phyloP scores from a whole-genome alignment of 352 stramenopile genomes.

The Globisporangium yorkense region DNA sequence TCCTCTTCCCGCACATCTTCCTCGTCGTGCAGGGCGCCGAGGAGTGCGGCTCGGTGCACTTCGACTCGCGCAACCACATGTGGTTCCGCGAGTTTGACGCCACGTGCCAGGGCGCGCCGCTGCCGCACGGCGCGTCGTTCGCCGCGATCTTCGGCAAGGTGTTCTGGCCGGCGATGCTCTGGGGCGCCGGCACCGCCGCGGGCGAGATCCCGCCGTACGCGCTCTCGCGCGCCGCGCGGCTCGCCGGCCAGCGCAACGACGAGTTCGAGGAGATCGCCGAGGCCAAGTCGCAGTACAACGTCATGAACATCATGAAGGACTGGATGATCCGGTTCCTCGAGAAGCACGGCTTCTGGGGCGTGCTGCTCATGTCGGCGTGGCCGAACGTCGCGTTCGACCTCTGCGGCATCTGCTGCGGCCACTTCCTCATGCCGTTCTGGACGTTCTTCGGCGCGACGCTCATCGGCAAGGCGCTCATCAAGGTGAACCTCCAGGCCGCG shows the following conservation, averaged over 20 bases:
- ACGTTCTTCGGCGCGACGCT: slow-evolving; percentile 94
- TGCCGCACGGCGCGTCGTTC: slow-evolving; percentile 63
- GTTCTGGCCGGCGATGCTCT: slow-evolving; percentile 88
- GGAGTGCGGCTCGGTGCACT: slow-evolving; percentile 84
- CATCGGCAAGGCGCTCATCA: slow-evolving; percentile 92
- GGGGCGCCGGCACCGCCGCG: slow-evolving; percentile 90
- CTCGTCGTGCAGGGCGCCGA: slow-evolving; percentile 85
- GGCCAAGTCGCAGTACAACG: slow-evolving; percentile 78
- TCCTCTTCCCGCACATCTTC: slow-evolving; percentile 95
- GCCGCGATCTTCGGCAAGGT: slow-evolving; percentile 87
- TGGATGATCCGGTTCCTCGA: slow-evolving; percentile 92
- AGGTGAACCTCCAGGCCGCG: slow-evolving; percentile 87
- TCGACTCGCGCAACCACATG: slow-evolving; percentile 86
- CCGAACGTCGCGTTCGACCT: slow-evolving; percentile 94
- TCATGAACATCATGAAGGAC: slow-evolving; percentile 90
- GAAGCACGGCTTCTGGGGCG: slow-evolving; percentile 89
- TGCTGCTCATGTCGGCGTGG: slow-evolving; percentile 92
- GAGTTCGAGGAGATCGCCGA: slow-evolving; percentile 88
- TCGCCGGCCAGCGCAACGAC: slow-evolving; percentile 82
- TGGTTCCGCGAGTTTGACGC: slow-evolving; percentile 86
- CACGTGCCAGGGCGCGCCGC: slow-evolving; percentile 42
- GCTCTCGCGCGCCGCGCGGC: slow-evolving; percentile 79
- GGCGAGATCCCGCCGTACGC: slow-evolving; percentile 94
- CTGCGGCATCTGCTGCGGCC: slow-evolving; percentile 92
- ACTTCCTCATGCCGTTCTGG: slow-evolving; percentile 94